These are phyloP conservation scores for Ceratocystis albifundus DNA, from an alignment of 2,329 filamentous ascomycete genomes.

Conservation along the genomic window DNA sequence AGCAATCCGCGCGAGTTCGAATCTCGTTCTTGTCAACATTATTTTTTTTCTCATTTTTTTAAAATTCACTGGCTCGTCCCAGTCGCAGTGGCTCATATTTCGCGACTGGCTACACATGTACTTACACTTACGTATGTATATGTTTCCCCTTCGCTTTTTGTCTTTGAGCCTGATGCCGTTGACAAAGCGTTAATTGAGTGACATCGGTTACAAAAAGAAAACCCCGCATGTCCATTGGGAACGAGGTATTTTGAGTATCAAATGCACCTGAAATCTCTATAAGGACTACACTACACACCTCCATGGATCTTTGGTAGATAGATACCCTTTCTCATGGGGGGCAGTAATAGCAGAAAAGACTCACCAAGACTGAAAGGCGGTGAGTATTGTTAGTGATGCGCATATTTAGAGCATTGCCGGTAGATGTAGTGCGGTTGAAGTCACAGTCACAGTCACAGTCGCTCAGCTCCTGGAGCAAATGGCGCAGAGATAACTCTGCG, in stretches of 20 bases:
- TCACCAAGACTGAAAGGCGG: background rate
- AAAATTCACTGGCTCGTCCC: too few relatives aligned
- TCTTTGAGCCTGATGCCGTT: too few relatives aligned
- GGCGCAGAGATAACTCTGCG: background rate
- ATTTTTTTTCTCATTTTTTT: too few relatives aligned
- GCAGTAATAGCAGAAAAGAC: background rate
- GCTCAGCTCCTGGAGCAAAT: background rate
- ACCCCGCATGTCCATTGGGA: background rate
- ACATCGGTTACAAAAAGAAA: background rate
- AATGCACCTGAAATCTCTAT: background rate
- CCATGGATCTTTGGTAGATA: background rate
- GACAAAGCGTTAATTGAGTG: background rate
- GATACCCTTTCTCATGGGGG: too few relatives aligned
- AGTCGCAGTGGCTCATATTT: too few relatives aligned
- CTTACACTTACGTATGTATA: too few relatives aligned
- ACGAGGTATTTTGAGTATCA: background rate
- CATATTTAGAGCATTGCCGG: background rate
- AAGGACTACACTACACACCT: background rate
- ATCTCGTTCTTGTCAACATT: conserved; percentile 28
- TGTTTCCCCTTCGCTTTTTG: too few relatives aligned
- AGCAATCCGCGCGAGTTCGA: conserved; percentile 24
- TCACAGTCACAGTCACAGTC: background rate
- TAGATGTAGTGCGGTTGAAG: background rate
- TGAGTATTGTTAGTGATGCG: background rate
- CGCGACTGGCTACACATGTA: too few relatives aligned